Conservation (phyloP, 108 stramenopile species). For the Pseudonitzschia pungens region DNA sequence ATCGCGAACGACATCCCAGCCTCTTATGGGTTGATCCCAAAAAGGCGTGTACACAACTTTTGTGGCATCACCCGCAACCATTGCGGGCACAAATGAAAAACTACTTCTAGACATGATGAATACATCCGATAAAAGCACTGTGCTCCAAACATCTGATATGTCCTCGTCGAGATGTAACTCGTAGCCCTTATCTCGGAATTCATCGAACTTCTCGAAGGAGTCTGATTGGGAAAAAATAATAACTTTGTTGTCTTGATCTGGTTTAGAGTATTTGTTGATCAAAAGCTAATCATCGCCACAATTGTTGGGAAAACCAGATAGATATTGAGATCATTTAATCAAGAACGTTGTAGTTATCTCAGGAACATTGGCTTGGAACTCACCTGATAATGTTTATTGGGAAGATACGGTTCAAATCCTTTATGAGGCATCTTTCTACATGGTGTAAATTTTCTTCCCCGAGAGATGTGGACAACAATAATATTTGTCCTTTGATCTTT, state of each 20-base stretch:
- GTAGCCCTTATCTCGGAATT: slow-evolving; percentile 29
- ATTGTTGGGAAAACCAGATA: not conserved
- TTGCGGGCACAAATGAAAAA: slow-evolving; percentile 40
- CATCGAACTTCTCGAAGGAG: slow-evolving; percentile 25
- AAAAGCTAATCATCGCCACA: not conserved
- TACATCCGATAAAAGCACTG: slow-evolving; percentile 28
- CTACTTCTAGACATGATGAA: slow-evolving; percentile 37
- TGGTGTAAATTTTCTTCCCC: slow-evolving; percentile 31
- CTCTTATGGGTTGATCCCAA: slow-evolving; percentile 25
- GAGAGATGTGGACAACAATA: slow-evolving; percentile 42
- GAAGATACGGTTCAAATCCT: slow-evolving; percentile 29
- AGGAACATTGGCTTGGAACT: not conserved
- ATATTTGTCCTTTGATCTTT: slow-evolving; percentile 7
- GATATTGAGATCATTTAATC: not conserved
- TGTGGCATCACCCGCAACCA: slow-evolving; percentile 10
- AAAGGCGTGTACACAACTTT: slow-evolving; percentile 42
- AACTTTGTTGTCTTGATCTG: slow-evolving; percentile 12
- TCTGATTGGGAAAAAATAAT: slow-evolving; percentile 20
- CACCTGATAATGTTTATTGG: slow-evolving; percentile 38
- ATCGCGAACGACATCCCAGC: slow-evolving; percentile 26
- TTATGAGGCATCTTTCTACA: slow-evolving; percentile 7
- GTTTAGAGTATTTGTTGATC: slow-evolving; percentile 21
- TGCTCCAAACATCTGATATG: slow-evolving; percentile 30
- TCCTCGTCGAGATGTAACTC: slow-evolving; percentile 25
- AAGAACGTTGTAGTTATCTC: not conserved